Conservation (phyloP, 257 asterid species). For the Fraxinus americana region DNA sequence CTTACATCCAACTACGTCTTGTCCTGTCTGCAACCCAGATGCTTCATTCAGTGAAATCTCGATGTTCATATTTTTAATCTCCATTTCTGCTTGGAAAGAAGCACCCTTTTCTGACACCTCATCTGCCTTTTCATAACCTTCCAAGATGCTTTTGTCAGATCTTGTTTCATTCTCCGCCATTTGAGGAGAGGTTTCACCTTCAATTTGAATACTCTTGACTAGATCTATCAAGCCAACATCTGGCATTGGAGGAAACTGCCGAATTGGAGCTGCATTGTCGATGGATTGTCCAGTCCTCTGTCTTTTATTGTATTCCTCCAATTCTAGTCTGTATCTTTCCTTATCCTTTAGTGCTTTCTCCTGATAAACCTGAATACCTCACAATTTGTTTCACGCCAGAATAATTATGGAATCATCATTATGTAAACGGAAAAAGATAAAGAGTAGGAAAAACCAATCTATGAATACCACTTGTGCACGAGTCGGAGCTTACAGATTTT, state of each 20-base stretch:
- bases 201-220: constrained; percentile 28
- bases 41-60: constrained; percentile 31
- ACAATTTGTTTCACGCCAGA: neutral
- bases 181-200: constrained; percentile 30
- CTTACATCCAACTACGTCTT: constrained; percentile 9
- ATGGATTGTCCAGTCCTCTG: constrained; percentile 38
- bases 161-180: constrained; percentile 1
- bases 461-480: neutral
- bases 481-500: constrained; percentile 50
- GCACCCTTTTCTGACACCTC: constrained; percentile 28
- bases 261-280: constrained; percentile 23
- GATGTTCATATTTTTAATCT: constrained; percentile 26
- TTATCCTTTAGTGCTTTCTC: constrained; percentile 76
- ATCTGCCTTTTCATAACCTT: constrained; percentile 24
- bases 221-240: constrained; percentile 24
- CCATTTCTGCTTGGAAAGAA: constrained; percentile 27
- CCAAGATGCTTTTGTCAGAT: constrained; percentile 37
- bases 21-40: constrained; percentile 33
- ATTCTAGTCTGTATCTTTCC: constrained; percentile 69
- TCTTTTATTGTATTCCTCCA: constrained; percentile 65
- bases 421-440: no score
- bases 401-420: no score
- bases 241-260: constrained; percentile 29
- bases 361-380: constrained; percentile 60
- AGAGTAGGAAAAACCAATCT: no score